These are phyloP conservation scores for Trametopsis cervina DNA, from an alignment of 768 basidiomycete species.

Conservation along the genomic window DNA sequence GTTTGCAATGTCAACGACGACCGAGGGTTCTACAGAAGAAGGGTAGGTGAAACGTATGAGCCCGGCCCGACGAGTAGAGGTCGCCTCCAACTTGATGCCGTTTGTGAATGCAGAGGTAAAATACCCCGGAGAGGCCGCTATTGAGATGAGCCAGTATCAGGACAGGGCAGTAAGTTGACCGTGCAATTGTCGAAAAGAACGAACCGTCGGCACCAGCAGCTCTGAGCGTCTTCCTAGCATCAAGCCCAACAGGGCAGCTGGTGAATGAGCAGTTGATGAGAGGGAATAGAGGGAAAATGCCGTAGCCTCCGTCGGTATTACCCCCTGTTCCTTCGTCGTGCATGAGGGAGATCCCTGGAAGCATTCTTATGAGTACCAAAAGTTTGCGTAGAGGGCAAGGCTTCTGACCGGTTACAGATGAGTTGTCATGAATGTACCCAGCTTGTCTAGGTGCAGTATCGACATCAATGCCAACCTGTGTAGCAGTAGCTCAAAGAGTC, in stretches of 20 bases:
- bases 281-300: conserved; percentile 46
- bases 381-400: background rate
- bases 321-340: conserved; percentile 50
- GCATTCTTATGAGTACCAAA: conserved; percentile 16
- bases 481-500: background rate
- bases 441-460: conserved; percentile 42
- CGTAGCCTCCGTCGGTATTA: conserved; percentile 43
- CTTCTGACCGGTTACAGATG: conserved; percentile 15
- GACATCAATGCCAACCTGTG: conserved; percentile 45
- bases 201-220: conserved; percentile 38
- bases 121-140: conserved; percentile 41
- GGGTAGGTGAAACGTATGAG: conserved; percentile 20
- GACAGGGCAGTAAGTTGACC: too few relatives aligned
- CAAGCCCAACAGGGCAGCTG: conserved; percentile 36
- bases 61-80: conserved; percentile 20
- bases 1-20: conserved; percentile 20
- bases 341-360: conserved; percentile 42
- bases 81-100: conserved; percentile 30
- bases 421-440: conserved; percentile 42
- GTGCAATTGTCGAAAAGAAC: background rate
- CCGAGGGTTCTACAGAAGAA: conserved; percentile 1
- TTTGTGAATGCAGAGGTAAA: conserved; percentile 43
- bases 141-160: background rate
- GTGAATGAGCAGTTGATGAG: conserved; percentile 34
- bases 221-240: conserved; percentile 33